phyloP scores from a whole-genome alignment of 345 rosid genomes.

The Crucihimalaya himalaica region DNA sequence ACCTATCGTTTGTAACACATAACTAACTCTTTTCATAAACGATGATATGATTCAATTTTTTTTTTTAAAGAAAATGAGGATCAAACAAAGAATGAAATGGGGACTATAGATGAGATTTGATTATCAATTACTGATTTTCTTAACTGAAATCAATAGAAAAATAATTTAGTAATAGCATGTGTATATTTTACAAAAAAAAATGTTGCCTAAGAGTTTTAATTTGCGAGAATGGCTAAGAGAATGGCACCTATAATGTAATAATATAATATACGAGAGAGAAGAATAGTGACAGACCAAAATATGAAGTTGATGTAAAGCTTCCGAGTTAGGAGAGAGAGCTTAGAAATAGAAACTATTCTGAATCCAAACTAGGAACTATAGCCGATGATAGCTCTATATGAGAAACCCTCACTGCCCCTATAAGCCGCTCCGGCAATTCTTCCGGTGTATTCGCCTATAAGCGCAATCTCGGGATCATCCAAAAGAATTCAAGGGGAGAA shows the following conservation, averaged over 20 bases:
- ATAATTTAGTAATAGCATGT: not conserved
- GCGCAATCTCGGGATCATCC: slow-evolving; percentile 15
- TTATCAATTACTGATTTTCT: not conserved
- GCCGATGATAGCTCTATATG: slow-evolving; percentile 91
- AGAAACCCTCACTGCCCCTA: slow-evolving; percentile 91
- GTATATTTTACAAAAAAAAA: not conserved
- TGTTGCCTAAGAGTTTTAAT: not conserved
- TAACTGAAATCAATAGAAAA: not conserved
- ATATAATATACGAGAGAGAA: not conserved
- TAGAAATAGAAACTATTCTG: slow-evolving; percentile 28
- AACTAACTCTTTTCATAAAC: no score
- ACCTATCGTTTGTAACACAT: no score
- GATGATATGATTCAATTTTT: no score
- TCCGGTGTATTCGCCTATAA: slow-evolving; percentile 78
- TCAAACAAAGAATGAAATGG: not conserved
- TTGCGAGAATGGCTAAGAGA: not conserved
- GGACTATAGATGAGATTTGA: not conserved
- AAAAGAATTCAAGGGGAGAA: slow-evolving; percentile 8
- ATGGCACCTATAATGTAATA: not conserved
- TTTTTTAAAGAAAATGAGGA: no score
- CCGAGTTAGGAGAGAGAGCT: slow-evolving; percentile 24
- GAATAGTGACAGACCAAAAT: slow-evolving; percentile 1
- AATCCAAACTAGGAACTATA: slow-evolving; percentile 71
- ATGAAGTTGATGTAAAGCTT: slow-evolving; percentile 24
- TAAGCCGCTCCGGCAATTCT: slow-evolving; percentile 87